Conservation (phyloP, 2,329 filamentous ascomycete genomes). For the Colletotrichum karsti region DNA sequence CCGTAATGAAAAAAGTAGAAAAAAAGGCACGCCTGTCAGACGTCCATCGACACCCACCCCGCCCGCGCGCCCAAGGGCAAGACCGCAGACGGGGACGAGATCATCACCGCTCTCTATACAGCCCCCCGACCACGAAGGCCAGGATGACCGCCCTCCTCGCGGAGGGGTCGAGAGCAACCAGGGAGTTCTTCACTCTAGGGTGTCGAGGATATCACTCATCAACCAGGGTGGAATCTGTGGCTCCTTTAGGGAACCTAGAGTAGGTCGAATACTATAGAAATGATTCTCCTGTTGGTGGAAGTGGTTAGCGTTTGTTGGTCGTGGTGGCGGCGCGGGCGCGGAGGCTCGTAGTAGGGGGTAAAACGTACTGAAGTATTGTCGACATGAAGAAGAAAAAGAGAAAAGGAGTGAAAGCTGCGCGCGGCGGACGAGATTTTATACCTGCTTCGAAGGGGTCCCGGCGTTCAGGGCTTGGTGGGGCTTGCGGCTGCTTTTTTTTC, state of each 20-base stretch:
- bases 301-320: constrained; percentile 33
- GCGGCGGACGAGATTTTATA: constrained; percentile 50
- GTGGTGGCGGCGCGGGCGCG: constrained; percentile 14
- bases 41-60: constrained; percentile 87
- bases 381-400: constrained; percentile 64
- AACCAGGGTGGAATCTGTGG: constrained; percentile 95
- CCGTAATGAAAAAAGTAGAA: constrained; percentile 63
- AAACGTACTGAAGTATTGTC: constrained; percentile 67
- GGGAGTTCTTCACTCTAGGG: constrained; percentile 84
- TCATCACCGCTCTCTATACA: constrained; percentile 95
- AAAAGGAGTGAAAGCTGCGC: constrained; percentile 41
- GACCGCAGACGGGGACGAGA: constrained; percentile 81
- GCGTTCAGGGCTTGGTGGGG: neutral
- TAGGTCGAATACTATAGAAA: constrained; percentile 97
- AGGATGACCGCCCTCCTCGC: constrained; percentile 67
- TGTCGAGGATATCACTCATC: constrained; percentile 90
- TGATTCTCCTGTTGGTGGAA: constrained; percentile 74
- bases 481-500: neutral
- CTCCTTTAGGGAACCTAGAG: constrained; percentile 93
- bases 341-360: constrained; percentile 40
- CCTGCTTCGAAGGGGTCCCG: neutral
- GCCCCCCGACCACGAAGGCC: constrained; percentile 39
- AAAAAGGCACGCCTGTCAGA: constrained; percentile 77
- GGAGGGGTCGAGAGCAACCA: constrained; percentile 66
- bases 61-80: constrained; percentile 79